Base-by-base conservation (phyloP, 495 filamentous ascomycete species). In the Articulospora tetracladia region DNA sequence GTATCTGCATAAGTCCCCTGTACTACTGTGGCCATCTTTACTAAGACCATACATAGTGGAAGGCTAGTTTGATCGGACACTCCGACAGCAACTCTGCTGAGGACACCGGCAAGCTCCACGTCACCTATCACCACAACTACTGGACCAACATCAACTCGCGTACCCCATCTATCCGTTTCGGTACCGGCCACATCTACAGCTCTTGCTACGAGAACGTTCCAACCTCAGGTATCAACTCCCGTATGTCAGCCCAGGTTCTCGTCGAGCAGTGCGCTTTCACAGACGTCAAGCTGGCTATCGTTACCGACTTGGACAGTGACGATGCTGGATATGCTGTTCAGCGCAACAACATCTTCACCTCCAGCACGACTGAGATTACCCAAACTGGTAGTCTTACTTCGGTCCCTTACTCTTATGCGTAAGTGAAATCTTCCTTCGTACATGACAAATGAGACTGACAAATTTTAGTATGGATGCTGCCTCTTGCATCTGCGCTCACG, bases 141-240 rank as follows among this genome's bases (percentile, higher is more conserved):
- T 83, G 70, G 72, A 58, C 63, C 58, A 84, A 84, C 71, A 65
- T 83, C 67, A 83, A 83, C 73, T 81, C 77, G 13, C 80, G 80
- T 49, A 71, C 65, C 3, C 81, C 81, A 6, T 78, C 74, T 23
- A 67, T 81, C 70, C 79, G 81, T 56, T 84, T 83, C 69, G 80
- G 81, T 15, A 83, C 79, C 20, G 81, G 62, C 23, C 67, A 70
- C 55, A 61, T 72, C 39, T 66, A 25, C 51, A 61, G 54, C 50
- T 25, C 20, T 39, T 55, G 54, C 77, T 77, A n/a, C 74, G 80
- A 30, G 44, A 69, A 73, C 53, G 75, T 83, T 48, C 22, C 20
- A 6, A 67, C 60, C 62, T 80, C 82, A 52, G 84, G 79, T 20
- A 82, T 89, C 74, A 88, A 90, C 74, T 83, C 83, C n/a, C 82